phyloP scores from a whole-genome alignment of 306 rosid genomes.

The Coriaria nepalensis region DNA sequence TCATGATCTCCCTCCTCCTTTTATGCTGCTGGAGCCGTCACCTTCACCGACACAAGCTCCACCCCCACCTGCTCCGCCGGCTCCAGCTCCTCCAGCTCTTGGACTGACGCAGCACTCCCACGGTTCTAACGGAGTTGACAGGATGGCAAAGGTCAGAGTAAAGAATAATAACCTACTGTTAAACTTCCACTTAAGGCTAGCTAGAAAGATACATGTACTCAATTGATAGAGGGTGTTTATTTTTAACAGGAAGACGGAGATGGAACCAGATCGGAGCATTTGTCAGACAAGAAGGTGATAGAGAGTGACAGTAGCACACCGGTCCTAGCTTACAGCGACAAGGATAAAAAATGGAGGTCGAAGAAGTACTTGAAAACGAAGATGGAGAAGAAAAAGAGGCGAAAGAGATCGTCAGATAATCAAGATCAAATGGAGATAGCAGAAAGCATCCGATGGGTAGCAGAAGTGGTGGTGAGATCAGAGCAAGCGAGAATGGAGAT shows the following conservation, averaged over 20 bases:
- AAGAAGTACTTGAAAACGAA: constrained; percentile 37
- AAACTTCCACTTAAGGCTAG: constrained; percentile 4
- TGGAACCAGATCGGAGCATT: constrained; percentile 46
- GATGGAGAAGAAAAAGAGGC: constrained; percentile 20
- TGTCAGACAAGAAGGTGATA: constrained; percentile 45
- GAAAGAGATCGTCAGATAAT: constrained; percentile 18
- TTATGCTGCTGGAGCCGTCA: constrained; percentile 42
- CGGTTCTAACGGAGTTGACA: constrained; percentile 68
- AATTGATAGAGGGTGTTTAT: neutral
- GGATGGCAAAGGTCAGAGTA: constrained; percentile 45
- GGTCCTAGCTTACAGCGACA: constrained; percentile 52
- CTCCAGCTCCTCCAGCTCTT: constrained; percentile 16
- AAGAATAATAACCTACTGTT: neutral
- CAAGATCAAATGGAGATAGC: constrained; percentile 35
- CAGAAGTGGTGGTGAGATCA: constrained; percentile 73
- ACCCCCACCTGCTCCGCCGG: constrained; percentile 14
- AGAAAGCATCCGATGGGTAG: constrained; percentile 86
- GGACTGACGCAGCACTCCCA: constrained; percentile 47
- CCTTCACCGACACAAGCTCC: constrained; percentile 15
- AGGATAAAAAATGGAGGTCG: constrained; percentile 38
- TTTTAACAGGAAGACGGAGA: constrained; percentile 45
- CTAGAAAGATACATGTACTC: too few relatives aligned
- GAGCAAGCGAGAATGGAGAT: constrained; percentile 82
- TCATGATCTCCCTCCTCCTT: constrained; percentile 21
- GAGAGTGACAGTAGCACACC: constrained; percentile 91